Conservation (phyloP, 2,329 filamentous ascomycete species). For the Pseudogymnoascus sp. region DNA sequence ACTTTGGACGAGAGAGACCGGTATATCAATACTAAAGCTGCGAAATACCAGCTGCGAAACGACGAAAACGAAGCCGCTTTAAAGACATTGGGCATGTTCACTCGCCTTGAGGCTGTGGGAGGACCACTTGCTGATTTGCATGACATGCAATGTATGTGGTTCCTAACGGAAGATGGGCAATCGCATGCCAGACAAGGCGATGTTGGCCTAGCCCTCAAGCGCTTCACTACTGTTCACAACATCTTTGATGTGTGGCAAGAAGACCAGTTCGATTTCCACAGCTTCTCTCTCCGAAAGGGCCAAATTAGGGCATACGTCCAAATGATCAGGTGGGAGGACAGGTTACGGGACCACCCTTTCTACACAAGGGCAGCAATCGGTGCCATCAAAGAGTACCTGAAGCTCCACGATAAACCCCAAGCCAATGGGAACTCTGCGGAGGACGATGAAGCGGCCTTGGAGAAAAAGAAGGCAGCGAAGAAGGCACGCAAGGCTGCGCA, state of each 20-base stretch:
- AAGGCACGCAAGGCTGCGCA: constrained; percentile 79
- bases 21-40: constrained; percentile 97
- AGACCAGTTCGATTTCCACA: constrained; percentile 98
- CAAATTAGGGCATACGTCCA: constrained; percentile 92
- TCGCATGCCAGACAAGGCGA: constrained; percentile 77
- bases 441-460: constrained; percentile 48
- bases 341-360: constrained; percentile 84
- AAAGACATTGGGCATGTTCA: constrained; percentile 88
- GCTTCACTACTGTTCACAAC: constrained; percentile 78
- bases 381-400: constrained; percentile 71
- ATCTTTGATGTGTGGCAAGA: constrained; percentile 98
- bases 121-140: constrained; percentile 84
- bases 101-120: constrained; percentile 77
- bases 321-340: constrained; percentile 95
- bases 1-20: constrained; percentile 81
- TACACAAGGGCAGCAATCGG: constrained; percentile 76
- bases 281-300: constrained; percentile 92
- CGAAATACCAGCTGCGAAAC: constrained; percentile 92
- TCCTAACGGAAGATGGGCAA: constrained; percentile 87
- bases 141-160: constrained; percentile 99
- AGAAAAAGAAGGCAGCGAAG: constrained; percentile 80
- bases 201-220: constrained; percentile 78
- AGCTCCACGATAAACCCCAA: constrained; percentile 66
- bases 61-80: constrained; percentile 81
- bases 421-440: constrained; percentile 50